Evolutionary conservation across 176 grass and related monocot genomes (phyloP), one percentile per base, ranked within the genome.

Genomic region (Carex cristatella): DNA sequence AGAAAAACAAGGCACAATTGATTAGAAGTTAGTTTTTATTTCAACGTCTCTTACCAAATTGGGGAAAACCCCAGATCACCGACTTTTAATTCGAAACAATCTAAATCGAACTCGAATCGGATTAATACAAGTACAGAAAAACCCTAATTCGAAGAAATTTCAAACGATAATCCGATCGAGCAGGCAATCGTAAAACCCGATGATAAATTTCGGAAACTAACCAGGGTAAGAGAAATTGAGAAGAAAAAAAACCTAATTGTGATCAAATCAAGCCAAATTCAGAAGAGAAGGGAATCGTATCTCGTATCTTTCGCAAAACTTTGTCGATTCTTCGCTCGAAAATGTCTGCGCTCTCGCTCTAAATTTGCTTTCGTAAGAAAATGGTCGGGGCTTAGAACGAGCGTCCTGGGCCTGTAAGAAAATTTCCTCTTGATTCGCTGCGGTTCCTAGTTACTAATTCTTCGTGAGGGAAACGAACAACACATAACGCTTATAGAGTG

Each of bases 41-140:
- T 74, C 83, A 69, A 73, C 53, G 30, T 14, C 63, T 46, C 8
- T 40, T 38, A 75, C 51, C 67, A 75, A 74, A 85, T 85, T 72
- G 53, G 54, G 63, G 33, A 61, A 73, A 85, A 58, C 67, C 67
- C 66, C 56, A 85, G 49, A 60, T 65, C 53, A 75, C 37, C 44
- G 48, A 74, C 3, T 75, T 75, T 19, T 6, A 66, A 65, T 33
- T 31, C 61, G 62, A 66, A 83, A 69, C 40, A 83, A 83, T 16
- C 69, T 46, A 62, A 85, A 73, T 61, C 56, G 18, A 49, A 85
- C 83, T 61, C 83, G 13, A 77, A 58, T 73, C 69, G 69, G 69
- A 85, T 74, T 61, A 74, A 40, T 15, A 30, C 0, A 48, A 77
- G 38, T 10, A 44, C 46, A 57, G 16, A 78, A 32, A 33, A 57